Evolutionary conservation across 148 eudicot genomes (phyloP).

Genomic region (Fallopia convolvulus): DNA sequence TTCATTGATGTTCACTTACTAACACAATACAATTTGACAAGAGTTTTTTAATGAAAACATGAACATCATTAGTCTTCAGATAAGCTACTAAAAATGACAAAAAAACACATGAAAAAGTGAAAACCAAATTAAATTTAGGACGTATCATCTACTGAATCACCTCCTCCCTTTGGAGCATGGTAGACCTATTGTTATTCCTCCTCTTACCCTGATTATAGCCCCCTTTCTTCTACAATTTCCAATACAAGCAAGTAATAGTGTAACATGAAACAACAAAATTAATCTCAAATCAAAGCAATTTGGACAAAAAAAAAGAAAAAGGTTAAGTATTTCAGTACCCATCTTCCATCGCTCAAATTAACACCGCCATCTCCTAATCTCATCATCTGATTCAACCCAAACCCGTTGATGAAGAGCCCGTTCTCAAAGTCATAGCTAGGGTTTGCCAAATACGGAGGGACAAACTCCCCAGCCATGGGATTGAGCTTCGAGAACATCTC

Average conservation of each 20-base stretch:
- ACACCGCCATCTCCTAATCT: neutral
- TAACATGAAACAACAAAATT: neutral
- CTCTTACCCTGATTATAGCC: slow-evolving; percentile 7
- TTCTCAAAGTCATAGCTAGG: neutral
- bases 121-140: neutral
- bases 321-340: neutral
- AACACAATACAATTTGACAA: neutral
- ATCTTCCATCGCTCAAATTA: slow-evolving; percentile 3
- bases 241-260: too few species aligned
- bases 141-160: slow-evolving; percentile 14
- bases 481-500: slow-evolving; percentile 15
- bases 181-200: slow-evolving; percentile 13
- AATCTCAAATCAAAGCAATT: neutral
- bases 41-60: neutral
- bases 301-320: neutral
- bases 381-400: slow-evolving; percentile 5
- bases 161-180: slow-evolving; percentile 14
- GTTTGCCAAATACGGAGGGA: slow-evolving; percentile 8
- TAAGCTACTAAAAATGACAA: neutral
- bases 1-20: neutral
- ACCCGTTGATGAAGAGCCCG: slow-evolving; percentile 1
- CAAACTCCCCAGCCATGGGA: slow-evolving; percentile 13
- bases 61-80: neutral
- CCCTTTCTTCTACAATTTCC: slow-evolving; percentile 5
- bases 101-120: neutral